Evolutionary conservation across 352 stramenopile species (phyloP).

Genomic region (Hyaloperonospora arabidopsidis): DNA sequence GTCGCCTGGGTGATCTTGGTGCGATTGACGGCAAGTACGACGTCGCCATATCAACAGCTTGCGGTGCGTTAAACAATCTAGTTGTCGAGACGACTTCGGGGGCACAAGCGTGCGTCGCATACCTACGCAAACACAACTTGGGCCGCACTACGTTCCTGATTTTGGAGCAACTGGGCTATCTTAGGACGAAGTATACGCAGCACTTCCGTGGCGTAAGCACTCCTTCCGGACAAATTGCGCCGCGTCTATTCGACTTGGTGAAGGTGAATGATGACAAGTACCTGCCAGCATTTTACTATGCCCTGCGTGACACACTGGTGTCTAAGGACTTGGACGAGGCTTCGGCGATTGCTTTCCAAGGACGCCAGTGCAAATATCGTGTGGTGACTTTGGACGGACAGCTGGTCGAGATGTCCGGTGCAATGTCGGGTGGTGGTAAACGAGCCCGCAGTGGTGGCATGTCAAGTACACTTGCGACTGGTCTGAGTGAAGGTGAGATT

Average conservation of each 20-base stretch:
- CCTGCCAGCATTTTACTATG: constrained; percentile 93
- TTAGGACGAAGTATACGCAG: constrained; percentile 62
- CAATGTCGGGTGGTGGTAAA: constrained; percentile 98
- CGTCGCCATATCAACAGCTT: constrained; percentile 97
- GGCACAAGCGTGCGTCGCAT: constrained; percentile 93
- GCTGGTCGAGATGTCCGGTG: constrained; percentile 97
- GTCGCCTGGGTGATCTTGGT: constrained; percentile 95
- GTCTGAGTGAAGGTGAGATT: constrained; percentile 58
- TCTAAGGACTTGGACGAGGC: constrained; percentile 92
- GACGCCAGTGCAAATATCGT: constrained; percentile 89
- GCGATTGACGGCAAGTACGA: constrained; percentile 95
- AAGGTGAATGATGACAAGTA: constrained; percentile 85
- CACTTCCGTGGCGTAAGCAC: constrained; percentile 45
- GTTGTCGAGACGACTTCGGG: constrained; percentile 95
- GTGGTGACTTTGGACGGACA: constrained; percentile 97
- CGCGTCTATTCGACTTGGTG: constrained; percentile 86
- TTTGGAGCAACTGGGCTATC: constrained; percentile 93
- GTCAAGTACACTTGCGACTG: constrained; percentile 58
- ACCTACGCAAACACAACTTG: constrained; percentile 91
- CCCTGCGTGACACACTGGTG: constrained; percentile 95
- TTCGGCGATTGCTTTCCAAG: constrained; percentile 85
- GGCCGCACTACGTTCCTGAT: constrained; percentile 96
- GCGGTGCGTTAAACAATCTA: constrained; percentile 92
- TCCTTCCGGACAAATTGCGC: constrained; percentile 38
- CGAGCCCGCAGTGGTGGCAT: constrained; percentile 90